Conservation (phyloP, 179 eudicot genomes). For the Beta macrorhiza region DNA sequence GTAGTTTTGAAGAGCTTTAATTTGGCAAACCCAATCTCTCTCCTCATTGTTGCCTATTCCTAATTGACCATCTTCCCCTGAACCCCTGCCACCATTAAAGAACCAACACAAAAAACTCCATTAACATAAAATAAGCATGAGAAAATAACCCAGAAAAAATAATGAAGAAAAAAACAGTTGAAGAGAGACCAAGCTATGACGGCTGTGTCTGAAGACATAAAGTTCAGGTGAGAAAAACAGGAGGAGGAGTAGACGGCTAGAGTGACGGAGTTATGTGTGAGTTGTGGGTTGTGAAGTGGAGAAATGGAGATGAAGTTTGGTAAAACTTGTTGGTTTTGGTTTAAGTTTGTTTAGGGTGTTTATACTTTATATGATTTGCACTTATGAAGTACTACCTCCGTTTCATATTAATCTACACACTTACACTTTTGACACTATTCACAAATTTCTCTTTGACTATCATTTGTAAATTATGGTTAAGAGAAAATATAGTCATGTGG, state of each 20-base stretch:
- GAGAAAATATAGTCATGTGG: too few species aligned
- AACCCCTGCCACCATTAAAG: constrained; percentile 59
- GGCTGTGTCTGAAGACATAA: constrained; percentile 55
- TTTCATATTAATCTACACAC: too few species aligned
- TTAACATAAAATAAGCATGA: neutral
- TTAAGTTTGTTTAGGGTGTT: too few species aligned
- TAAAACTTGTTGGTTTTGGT: neutral
- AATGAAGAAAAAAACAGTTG: neutral
- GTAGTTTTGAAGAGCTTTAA: constrained; percentile 48
- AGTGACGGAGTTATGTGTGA: constrained; percentile 16
- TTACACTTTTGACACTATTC: too few species aligned
- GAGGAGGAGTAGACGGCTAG: constrained; percentile 9
- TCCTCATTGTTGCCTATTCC: constrained; percentile 85
- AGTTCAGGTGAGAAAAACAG: neutral
- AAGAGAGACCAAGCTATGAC: constrained; percentile 65
- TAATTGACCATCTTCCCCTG: constrained; percentile 97
- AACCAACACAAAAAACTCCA: neutral
- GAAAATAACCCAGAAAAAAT: neutral
- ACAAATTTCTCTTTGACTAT: too few species aligned
- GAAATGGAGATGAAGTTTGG: neutral
- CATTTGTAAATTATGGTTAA: too few species aligned
- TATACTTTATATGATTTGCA: too few species aligned
- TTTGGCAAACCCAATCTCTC: constrained; percentile 66
- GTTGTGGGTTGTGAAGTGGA: neutral
- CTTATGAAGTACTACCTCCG: too few species aligned